Base-by-base conservation (phyloP, 768 basidiomycete species). In the Mycena metata region DNA sequence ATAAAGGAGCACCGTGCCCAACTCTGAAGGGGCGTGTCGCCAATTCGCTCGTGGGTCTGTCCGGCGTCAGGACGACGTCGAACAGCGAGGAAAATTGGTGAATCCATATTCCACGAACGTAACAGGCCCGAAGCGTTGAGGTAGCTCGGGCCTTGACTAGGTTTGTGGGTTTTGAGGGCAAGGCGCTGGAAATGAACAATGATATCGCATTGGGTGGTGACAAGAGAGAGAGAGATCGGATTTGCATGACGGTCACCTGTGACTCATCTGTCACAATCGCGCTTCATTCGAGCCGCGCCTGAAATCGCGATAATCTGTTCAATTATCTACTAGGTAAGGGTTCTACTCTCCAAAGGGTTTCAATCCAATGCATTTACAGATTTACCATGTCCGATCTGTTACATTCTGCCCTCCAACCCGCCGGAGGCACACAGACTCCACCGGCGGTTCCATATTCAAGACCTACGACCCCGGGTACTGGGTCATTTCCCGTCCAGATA, bases 371-470 rank as follows among this genome's bases (percentile, higher is more conserved):
- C 39, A 39, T 39, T 50, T 3, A 2, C 41, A 56, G 55, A 26
- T 58, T 33, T 21, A 23, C 12, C 56, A 62, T 65, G 63, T 47
- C 66, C 26, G 63, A 72, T 24, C 43, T 70, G n/a, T 35, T 62
- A 5, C 69, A 66, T 23, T 58, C 69, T 26, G 69, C 69, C 2
- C 69, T 69, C 47, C 61, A 64, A 16, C 13, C 36, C 12, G 36
- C 36, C 23, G 42, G 56, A 26, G 70, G 70, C 10, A 41, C 42
- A 24, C 47, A 58, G 16, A 71, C 70, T 2, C 70, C 70, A 4
- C 50, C 66, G 24, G 73, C 66, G 23, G 72, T 81, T 7, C 79
- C 79, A 5, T 91, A 87, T 80, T 91, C 90, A 16, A 85, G 89
- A 19, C 90, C 90, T 3, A 70, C 81, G 3, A 88, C 89, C 0